Base-by-base conservation (phyloP, 2,329 filamentous ascomycete species). In the Ophiosphaerella korrae region DNA sequence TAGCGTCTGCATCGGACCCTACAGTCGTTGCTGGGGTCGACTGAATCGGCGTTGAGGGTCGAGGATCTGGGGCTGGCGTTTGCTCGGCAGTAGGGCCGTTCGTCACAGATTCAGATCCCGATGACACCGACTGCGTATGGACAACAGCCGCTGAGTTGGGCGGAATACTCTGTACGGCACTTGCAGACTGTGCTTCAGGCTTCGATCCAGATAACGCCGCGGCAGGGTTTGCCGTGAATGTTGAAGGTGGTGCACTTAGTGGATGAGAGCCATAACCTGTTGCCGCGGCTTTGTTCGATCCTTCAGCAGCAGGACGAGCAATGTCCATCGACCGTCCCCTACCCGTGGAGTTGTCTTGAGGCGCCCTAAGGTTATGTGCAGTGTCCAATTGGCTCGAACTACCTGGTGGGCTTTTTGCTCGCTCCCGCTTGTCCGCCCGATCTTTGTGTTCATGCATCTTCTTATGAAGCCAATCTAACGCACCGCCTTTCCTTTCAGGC, bases 391-490 rank as follows among this genome's bases (percentile, higher is more conserved):
- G 62, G 31, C 52, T 60, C 0, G 64, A 62, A 35, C 63, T 69
- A 23, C 65, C 67, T 23, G 76, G 77, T 9, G 82, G 81, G 50
- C 80, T 83, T 63, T 80, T 81, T 13, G 80, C 77, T 18, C 78
- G 73, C 44, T 77, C 79, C 57, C 80, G 80, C 59, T 83, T 83
- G 16, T 76, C 78, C 33, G 82, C 78, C 50, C 77, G 75, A 26
- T 82, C 80, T 51, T 79, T 80, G 26, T 82, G 80, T 37, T 86
- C 84, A 26, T 84, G 79, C 48, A 88, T 78, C 71, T 87, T 88
- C 55, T 82, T 84, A 57, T 85, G 82, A 57, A 88, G 81, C 77
- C 86, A 88, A 6, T 81, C 83, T 57, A 88, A 82, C 2, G 85
- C 78, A 33, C 44, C 18, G 1, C 84, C 82, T 55, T 82, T 85